Conservation (phyloP, 1,139 yeast genomes). For the Oligophagozyma castellii region DNA sequence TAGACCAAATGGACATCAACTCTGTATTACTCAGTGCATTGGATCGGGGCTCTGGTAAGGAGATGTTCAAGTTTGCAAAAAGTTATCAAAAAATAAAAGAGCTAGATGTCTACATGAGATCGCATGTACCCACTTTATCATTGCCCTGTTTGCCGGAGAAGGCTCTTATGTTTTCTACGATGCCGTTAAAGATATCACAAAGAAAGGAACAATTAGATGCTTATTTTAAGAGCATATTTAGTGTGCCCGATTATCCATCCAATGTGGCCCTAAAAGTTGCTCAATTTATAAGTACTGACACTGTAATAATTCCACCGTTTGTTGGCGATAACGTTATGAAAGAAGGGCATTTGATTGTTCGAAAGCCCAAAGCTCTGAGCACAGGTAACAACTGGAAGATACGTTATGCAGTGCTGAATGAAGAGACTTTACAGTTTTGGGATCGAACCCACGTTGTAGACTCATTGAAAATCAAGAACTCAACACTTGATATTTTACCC, state of each 20-base stretch:
- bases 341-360: slow-evolving; percentile 57
- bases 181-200: slow-evolving; percentile 54
- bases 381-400: slow-evolving; percentile 55
- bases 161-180: slow-evolving; percentile 37
- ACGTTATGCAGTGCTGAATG: slow-evolving; percentile 61
- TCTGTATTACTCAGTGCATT: slow-evolving; percentile 45
- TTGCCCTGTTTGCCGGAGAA: slow-evolving; percentile 57
- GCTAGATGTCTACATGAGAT: slow-evolving; percentile 44
- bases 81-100: slow-evolving; percentile 39
- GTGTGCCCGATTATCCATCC: slow-evolving; percentile 49
- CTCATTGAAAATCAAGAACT: slow-evolving; percentile 39
- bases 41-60: slow-evolving; percentile 46
- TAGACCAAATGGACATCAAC: no score
- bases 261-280: slow-evolving; percentile 42
- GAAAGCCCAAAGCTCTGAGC: slow-evolving; percentile 37
- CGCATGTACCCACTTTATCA: slow-evolving; percentile 39
- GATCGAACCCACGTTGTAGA: slow-evolving; percentile 49
- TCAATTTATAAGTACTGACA: slow-evolving; percentile 54
- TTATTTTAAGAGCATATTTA: slow-evolving; percentile 46
- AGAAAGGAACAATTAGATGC: slow-evolving; percentile 43
- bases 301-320: slow-evolving; percentile 46
- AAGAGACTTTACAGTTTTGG: slow-evolving; percentile 44
- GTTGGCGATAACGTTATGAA: slow-evolving; percentile 38
- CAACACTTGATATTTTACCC: slow-evolving; percentile 55
- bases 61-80: slow-evolving; percentile 62